Evolutionary conservation across 306 rosid species (phyloP), one percentile per base, ranked within the genome.

Genomic region (Cyclanthera cordifolia): DNA sequence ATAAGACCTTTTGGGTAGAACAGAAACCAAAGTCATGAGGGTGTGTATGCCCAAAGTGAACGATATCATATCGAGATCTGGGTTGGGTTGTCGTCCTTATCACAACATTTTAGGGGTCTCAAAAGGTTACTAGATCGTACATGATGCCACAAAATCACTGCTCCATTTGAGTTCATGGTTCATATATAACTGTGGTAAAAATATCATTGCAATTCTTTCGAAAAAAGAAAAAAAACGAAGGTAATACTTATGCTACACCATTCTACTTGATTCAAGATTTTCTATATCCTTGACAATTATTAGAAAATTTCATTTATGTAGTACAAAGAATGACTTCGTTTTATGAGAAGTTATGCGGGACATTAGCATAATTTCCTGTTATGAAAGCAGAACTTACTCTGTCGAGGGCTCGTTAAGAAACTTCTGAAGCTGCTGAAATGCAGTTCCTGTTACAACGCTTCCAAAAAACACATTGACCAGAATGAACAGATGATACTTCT

Each of bases 381-480:
- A 57, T 15, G 20, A 47, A 47, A 69, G 21, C 21, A 48, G 15
- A 47, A 52, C 89, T 34, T 89, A 91, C 98, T 87, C 84, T 73
- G 87, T 63, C 54, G 95, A 80, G 30, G 95, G 80, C 71, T 79
- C 81, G 3, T 73, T 57, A 53, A 86, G 39, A 57, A 92, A 78
- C 70, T 57, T 72, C 55, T 81, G 53, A 34, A 92, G 93, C 78
- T 89, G 98, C 75, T 92, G 92, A 75, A 92, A 75, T 80, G 96
- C 98, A 4, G 98, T 82, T 78, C 96, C 97, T 21, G 97, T 71
- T 65, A 89, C 9, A 80, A 92, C 63, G 66, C 96, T 92, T 61
- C 97, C 97, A 66, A 89, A 88, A 80, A 89, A 92, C 75, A 92
- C 96, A 71, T 89, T 92, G 82, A 92, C 73, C 41, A 92, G 86